A percentile compares a stretch with the other conserved stretches of the same genome.
Evolutionary conservation across 73 alveolate genomes (phyloP).

Genomic region (Effrenium voratum): DNA sequence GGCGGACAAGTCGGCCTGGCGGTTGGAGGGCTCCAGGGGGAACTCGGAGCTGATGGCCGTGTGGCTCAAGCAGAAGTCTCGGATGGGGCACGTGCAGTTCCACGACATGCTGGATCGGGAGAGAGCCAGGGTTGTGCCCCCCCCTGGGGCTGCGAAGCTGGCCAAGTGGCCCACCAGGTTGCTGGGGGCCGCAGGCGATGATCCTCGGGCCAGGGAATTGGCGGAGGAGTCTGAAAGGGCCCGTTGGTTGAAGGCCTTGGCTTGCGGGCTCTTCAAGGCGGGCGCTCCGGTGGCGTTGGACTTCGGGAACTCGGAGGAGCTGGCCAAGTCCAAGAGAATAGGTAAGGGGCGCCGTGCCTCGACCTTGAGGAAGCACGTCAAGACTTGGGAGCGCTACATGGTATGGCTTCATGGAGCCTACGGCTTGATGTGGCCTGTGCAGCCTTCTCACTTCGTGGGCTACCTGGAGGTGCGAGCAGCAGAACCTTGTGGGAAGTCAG

Average conservation of each 20-base stretch:
- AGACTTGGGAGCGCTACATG: background rate
- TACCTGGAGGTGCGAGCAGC: background rate
- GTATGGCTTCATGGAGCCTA: background rate
- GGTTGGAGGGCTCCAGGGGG: too few species aligned
- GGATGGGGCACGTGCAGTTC: too few species aligned
- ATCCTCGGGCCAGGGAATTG: background rate
- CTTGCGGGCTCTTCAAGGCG: background rate
- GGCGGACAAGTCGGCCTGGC: too few species aligned
- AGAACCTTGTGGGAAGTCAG: background rate
- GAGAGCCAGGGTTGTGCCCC: too few species aligned
- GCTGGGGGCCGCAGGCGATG: background rate
- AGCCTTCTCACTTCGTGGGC: background rate
- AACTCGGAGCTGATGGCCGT: too few species aligned
- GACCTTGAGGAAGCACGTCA: slow-evolving; percentile 24
- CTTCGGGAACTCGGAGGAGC: background rate
- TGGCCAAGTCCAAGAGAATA: background rate
- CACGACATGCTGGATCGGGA: too few species aligned
- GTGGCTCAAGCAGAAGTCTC: too few species aligned
- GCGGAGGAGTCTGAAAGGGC: background rate
- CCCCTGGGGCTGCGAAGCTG: background rate
- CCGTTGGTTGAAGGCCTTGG: background rate
- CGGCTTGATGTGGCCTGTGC: background rate
- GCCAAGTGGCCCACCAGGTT: slow-evolving; percentile 5
- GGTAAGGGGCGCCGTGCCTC: background rate
- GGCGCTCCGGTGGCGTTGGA: background rate